These are phyloP conservation scores for Prosopis cineraria DNA, from an alignment of 306 rosid genomes.

Conservation along the genomic window DNA sequence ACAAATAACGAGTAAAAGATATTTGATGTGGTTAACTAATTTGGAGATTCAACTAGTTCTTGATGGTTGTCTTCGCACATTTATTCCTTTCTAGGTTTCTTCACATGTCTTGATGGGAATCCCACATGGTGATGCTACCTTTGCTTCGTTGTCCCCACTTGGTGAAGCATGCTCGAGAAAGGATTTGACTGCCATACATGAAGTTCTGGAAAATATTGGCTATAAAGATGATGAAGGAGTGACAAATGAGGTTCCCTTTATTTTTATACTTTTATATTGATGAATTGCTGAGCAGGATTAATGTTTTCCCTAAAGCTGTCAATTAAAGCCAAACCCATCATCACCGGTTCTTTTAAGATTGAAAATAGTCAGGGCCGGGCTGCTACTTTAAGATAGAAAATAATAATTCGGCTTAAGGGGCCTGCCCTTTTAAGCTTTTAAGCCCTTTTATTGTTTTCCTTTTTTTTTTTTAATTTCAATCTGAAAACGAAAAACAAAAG, in stretches of 20 bases:
- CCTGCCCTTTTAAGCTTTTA: no score
- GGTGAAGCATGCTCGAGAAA: slow-evolving; percentile 65
- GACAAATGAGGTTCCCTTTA: slow-evolving; percentile 49
- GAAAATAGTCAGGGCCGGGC: no score
- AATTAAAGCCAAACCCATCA: no score
- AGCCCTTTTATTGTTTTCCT: no score
- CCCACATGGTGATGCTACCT: slow-evolving; percentile 37
- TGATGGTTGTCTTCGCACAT: background rate
- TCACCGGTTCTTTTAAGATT: no score
- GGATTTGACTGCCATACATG: slow-evolving; percentile 58
- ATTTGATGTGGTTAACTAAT: background rate
- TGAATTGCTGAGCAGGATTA: background rate
- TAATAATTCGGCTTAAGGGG: no score
- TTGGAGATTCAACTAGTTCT: background rate
- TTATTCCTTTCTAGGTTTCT: slow-evolving; percentile 38
- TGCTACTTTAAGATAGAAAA: no score
- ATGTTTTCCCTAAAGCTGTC: background rate
- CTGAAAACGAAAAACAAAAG: no score
- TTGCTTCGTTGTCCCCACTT: slow-evolving; percentile 51
- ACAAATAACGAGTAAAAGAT: background rate
- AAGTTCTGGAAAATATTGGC: slow-evolving; percentile 52
- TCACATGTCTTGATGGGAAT: slow-evolving; percentile 57
- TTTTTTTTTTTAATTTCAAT: no score
- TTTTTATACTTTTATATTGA: slow-evolving; percentile 8
- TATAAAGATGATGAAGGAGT: slow-evolving; percentile 61